Conservation (phyloP, 352 stramenopile genomes). For the Pythium rhizo-oryzae region DNA sequence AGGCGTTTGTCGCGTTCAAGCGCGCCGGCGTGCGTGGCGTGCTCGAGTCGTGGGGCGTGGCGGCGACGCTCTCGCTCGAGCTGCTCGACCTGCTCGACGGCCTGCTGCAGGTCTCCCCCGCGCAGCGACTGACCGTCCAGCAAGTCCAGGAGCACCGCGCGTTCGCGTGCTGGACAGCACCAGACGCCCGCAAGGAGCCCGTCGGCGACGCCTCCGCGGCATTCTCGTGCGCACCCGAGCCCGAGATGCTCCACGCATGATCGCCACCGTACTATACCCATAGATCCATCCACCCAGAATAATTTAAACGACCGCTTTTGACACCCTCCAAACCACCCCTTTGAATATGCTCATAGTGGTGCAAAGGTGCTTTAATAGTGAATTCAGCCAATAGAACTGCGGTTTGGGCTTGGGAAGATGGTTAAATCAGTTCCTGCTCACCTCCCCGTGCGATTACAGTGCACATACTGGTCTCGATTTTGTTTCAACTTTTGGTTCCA, state of each 20-base stretch:
- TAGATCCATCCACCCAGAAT: not conserved
- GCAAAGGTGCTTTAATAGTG: too few species aligned
- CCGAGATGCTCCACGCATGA: slow-evolving; percentile 19
- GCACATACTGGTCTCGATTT: too few species aligned
- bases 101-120: slow-evolving; percentile 24
- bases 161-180: slow-evolving; percentile 23
- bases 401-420: too few species aligned
- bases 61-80: slow-evolving; percentile 12
- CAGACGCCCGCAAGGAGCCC: not conserved
- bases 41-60: slow-evolving; percentile 38
- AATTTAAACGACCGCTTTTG: not conserved
- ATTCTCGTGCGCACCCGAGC: slow-evolving; percentile 10
- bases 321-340: not conserved
- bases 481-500: too few species aligned
- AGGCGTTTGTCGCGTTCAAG: slow-evolving; percentile 32
- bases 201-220: slow-evolving; percentile 11
- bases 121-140: slow-evolving; percentile 15
- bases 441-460: too few species aligned
- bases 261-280: not conserved
- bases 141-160: slow-evolving; percentile 21
- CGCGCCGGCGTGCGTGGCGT: slow-evolving; percentile 32
- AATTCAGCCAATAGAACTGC: too few species aligned
- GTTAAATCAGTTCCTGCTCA: too few species aligned
- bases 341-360: not conserved
- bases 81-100: slow-evolving; percentile 21